Evolutionary conservation across 176 grass and related monocot genomes (phyloP).

Genomic region (Hordeum marinum): DNA sequence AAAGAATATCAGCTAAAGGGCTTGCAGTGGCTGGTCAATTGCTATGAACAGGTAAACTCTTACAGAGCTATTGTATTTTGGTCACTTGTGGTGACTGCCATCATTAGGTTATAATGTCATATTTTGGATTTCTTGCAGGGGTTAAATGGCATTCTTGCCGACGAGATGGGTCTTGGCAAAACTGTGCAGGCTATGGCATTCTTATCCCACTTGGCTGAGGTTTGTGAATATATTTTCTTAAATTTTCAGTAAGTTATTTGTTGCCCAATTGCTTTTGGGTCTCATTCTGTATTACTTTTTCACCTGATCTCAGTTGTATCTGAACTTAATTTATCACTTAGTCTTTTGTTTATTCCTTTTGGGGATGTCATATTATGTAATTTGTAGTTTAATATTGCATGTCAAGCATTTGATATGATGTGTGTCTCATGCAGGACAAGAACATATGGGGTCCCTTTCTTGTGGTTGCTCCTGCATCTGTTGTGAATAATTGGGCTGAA

Average conservation of each 20-base stretch:
- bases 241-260: conserved; percentile 13
- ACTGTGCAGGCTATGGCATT: conserved; percentile 99
- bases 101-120: not conserved
- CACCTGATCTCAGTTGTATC: not conserved
- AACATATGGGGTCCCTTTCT: conserved; percentile 99
- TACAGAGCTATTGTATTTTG: conserved; percentile 4
- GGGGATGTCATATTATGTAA: not conserved
- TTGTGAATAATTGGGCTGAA: conserved; percentile 99
- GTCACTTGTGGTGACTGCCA: not conserved
- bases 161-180: conserved; percentile 99
- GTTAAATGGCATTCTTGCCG: conserved; percentile 99
- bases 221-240: conserved; percentile 33
- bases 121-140: conserved; percentile 51
- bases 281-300: not conserved
- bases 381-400: not conserved
- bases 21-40: conserved; percentile 99
- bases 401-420: not conserved
- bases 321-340: not conserved
- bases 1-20: conserved; percentile 99
- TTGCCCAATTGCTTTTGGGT: not conserved
- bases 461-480: conserved; percentile 97
- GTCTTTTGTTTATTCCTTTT: conserved; percentile 4
- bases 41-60: conserved; percentile 88
- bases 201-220: conserved; percentile 98
- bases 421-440: conserved; percentile 69